Base-by-base conservation (phyloP, 2,329 filamentous ascomycete genomes). In the Pseudocercospora eumusae region DNA sequence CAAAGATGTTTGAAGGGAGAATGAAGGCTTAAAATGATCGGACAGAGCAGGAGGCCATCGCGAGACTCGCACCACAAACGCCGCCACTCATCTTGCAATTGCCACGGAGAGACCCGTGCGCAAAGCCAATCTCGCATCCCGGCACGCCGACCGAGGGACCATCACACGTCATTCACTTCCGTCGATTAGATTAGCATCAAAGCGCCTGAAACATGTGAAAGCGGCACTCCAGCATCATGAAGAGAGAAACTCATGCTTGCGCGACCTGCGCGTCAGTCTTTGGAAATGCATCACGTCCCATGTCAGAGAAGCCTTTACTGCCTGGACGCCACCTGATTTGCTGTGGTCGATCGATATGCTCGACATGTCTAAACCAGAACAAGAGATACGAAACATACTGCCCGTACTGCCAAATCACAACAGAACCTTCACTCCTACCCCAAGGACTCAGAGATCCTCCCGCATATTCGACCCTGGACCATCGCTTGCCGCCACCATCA, bases 331-430 rank as follows among this genome's bases (percentile, higher is more conserved):
- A 82, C 64, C 79, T 92, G 28, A 81, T 82, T 33, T 93, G 91
- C 75, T 93, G 90, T 74, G 80, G 79, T 49, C 83, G 90, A 58
- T 79, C 86, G 42, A 89, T 93, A 70, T 95, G 90, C 76, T 85
- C 86, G 15, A 80, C 80, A 64, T 93, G 90, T 76, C 84, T 91
- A 69, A 78, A 84, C 73, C 87, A 83, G 52, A 92, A 92, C 73
- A 78, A 81, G 28, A 86, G 89, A 44, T 54, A 91, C 76, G 82
- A 83, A 57, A 78, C 80, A 40, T 86, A 86, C 67, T 87, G 84
- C 72, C 90, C 90, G 0, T 93, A 89, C 75, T 95, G 91, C 74
- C 91, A 93, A 75, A 84, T 91, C 68, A 87, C 87, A 4, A 83
- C 79, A 49, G 78, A 76, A 4, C 85, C 87, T 2, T 85, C 84